Evolutionary conservation across 768 basidiomycete genomes (phyloP), one percentile per base, ranked within the genome.

Genomic region (Panellus pusillus): DNA sequence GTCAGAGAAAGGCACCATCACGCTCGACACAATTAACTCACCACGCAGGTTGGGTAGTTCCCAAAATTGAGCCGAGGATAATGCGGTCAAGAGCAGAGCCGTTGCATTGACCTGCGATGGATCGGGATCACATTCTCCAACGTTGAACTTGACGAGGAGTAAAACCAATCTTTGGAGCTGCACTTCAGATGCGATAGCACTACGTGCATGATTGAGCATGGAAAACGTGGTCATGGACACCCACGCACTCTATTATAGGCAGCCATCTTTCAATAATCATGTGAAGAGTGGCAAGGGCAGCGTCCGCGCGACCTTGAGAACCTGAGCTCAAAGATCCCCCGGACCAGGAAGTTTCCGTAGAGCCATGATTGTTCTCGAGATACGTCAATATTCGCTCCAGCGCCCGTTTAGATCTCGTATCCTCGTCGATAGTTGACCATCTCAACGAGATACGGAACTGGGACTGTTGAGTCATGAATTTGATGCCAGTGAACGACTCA

Each of bases 21-120:
- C 0, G 20, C 27, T 2, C 20, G 41, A 15, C 50, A 20, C 55
- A 24, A 24, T 24, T 17, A 15, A 61, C 82, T 58, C 48, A 90
- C 89, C 69, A 66, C 84, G 76, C 2, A 91, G 60, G 35, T 77
- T 79, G 9, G 68, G 74, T 20, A 87, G 71, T 59, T 92, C 89
- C 87, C 87, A 91, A 60, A 91, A 84, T 43, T 84, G 76, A 4
- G 89, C 87, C 36, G 82, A 82, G 45, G 70, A 77, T 14, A 91
- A 63, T 44, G 68, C 63, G 64, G 66, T 70, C 55, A 63, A 63
- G 1, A 69, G 68, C 24, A 72, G 54, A 8, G 66, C 61, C 20
- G 54, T 46, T 35, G 55, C 32, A 43, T 60, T 43, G 13, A 60
- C 46, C 11, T 32, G 45, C 28, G 43, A 11, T 62, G 57, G 17